Base-by-base conservation (phyloP, 805 yeast genomes). In the Lipomyces mesembrius region DNA sequence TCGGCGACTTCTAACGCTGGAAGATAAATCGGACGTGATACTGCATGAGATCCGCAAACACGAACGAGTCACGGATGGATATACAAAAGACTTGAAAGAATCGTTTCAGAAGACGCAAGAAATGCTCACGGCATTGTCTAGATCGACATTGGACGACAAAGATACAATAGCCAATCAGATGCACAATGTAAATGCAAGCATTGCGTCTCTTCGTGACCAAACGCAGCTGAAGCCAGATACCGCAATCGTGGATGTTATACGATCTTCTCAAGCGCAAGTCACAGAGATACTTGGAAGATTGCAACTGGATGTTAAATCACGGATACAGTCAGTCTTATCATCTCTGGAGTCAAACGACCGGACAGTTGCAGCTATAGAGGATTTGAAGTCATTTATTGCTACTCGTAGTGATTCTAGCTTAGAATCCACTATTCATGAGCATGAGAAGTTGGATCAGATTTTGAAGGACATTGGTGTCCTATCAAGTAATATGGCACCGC, bases 391-490 rank as follows among this genome's bases (percentile, higher is more conserved):
- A 32, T 9, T 43, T 27, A 9, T 59, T 34, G 34, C 51, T 12
- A 8, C 55, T 34, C 49, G 57, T 1, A 57, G 55, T 11, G 71
- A 68, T 14, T 39, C 64, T 1, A 61, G 35, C 34, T 43, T 46
- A 11, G 66, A 61, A 37, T 46, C 63, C 11, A 51, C 57, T 9
- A n/a, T 65, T 37, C 58, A 61, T 5, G 61, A 66, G 55, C 66
- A 63, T 11, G 59, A 54, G 17, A 63, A 62, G 29, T 32, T 71
- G 11, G 72, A 69, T 25, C 57, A 39, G 35, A 55, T 60, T 2
- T 32, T 71, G n/a, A 69, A 66, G 46, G 53, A 64, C n/a, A 32
- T 63, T 8, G n/a, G 11, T 9, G 37, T 25, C 2, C 37, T 71
- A 22, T 46, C 64, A 1, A 20, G 53, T 11, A 67, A 64, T 35